Conservation (phyloP, 176 grass and related monocot species). For the Alopecurus myosuroides region DNA sequence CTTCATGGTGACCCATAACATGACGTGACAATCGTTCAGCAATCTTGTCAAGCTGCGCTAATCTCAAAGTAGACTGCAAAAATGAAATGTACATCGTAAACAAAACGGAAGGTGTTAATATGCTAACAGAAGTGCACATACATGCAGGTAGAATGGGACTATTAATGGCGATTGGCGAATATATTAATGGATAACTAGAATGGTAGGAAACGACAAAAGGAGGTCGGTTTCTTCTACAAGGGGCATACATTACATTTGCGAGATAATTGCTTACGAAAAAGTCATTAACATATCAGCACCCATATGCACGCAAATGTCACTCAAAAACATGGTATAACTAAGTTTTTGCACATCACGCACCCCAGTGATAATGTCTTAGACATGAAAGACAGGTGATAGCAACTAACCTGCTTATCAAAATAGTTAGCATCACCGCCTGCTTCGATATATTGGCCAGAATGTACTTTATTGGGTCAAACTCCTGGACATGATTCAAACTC, state of each 20-base stretch:
- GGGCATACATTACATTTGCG: background rate
- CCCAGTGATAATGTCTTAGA: background rate
- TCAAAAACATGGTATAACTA: background rate
- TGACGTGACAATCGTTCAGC: constrained; percentile 78
- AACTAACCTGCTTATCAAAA: constrained; percentile 92
- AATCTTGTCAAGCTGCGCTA: constrained; percentile 95
- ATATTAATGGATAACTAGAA: constrained; percentile 1
- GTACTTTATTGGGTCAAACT: constrained; percentile 90
- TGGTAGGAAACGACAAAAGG: constrained; percentile 9
- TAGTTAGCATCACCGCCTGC: constrained; percentile 63
- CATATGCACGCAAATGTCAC: background rate
- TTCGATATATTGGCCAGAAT: constrained; percentile 69
- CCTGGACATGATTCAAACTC: constrained; percentile 41
- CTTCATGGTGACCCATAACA: constrained; percentile 96
- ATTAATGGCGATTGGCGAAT: constrained; percentile 3
- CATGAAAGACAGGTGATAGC: background rate
- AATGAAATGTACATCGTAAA: constrained; percentile 21
- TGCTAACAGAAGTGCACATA: constrained; percentile 1
- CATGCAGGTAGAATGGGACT: background rate
- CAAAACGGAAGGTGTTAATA: background rate
- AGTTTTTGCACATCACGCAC: background rate
- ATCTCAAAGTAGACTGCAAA: constrained; percentile 81
- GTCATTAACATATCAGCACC: constrained; percentile 1
- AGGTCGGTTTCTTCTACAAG: background rate
- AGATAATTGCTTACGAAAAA: background rate